A percentile compares a stretch with the other conserved stretches of the same genome.
Evolutionary conservation across 1,284 basidiomycete genomes (phyloP).

Genomic region (Apiotrichum gracile): DNA sequence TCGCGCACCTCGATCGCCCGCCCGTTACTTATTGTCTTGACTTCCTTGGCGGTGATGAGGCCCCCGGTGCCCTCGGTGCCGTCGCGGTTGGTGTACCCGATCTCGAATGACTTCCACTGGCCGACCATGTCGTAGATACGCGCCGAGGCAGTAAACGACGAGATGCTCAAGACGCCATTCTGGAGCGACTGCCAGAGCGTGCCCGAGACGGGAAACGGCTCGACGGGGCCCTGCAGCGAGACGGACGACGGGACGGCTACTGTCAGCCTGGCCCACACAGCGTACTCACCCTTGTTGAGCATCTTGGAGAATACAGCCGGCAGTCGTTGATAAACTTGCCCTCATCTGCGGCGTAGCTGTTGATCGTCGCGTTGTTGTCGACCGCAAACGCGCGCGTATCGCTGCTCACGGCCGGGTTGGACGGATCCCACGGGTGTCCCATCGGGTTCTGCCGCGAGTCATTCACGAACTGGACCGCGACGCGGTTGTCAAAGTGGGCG

Average conservation of each 20-base stretch:
- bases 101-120: slow-evolving; percentile 10
- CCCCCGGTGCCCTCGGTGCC: slow-evolving; percentile 5
- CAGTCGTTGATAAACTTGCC: slow-evolving; percentile 9
- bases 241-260: slow-evolving; percentile 10
- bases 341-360: slow-evolving; percentile 4
- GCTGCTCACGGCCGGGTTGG: slow-evolving; percentile 1
- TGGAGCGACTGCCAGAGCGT: slow-evolving; percentile 5
- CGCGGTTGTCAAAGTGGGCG: slow-evolving; percentile 11
- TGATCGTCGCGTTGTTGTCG: slow-evolving; percentile 17
- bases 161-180: slow-evolving; percentile 2
- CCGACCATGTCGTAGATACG: slow-evolving; percentile 13
- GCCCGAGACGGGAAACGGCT: slow-evolving; percentile 11
- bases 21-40: slow-evolving; percentile 9
- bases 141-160: slow-evolving; percentile 1
- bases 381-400: slow-evolving; percentile 12
- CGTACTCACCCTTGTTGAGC: slow-evolving; percentile 7
- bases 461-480: slow-evolving; percentile 9
- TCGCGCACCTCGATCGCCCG: slow-evolving; percentile 4
- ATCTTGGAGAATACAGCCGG: slow-evolving; percentile 7
- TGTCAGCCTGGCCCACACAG: neutral
- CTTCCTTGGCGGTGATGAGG: neutral
- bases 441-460: slow-evolving; percentile 11
- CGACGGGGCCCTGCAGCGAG: slow-evolving; percentile 8
- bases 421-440: slow-evolving; percentile 12
- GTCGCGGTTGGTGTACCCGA: slow-evolving; percentile 9